Conservation (phyloP, 2,329 filamentous ascomycete species). For the Fusarium hainanense region DNA sequence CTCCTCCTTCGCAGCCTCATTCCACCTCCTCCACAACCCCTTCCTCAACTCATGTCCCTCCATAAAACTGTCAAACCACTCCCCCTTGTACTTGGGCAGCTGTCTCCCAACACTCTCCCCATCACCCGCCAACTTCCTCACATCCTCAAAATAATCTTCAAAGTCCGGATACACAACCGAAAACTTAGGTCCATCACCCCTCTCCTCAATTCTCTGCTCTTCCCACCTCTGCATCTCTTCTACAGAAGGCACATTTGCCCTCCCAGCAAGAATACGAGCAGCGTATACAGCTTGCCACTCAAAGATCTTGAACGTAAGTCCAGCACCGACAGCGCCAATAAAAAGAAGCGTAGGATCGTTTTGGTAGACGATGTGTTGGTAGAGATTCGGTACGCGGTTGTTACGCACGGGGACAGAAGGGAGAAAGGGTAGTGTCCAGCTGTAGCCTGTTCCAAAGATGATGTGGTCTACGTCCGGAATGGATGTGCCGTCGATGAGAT, state of each 20-base stretch:
- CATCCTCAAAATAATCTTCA: conserved; percentile 71
- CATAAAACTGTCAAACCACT: conserved; percentile 63
- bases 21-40: conserved; percentile 67
- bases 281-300: conserved; percentile 75
- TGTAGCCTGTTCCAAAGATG: conserved; percentile 75
- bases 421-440: conserved; percentile 71
- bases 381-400: conserved; percentile 66
- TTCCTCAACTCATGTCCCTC: conserved; percentile 66
- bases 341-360: conserved; percentile 67
- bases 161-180: conserved; percentile 70
- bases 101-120: conserved; percentile 57
- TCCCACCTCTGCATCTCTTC: conserved; percentile 68
- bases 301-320: conserved; percentile 74
- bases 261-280: conserved; percentile 67
- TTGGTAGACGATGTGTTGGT: conserved; percentile 67
- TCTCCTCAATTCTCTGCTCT: conserved; percentile 60
- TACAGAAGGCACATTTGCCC: conserved; percentile 60
- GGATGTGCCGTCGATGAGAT: conserved; percentile 66
- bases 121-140: conserved; percentile 62
- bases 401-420: conserved; percentile 62
- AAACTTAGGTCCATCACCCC: conserved; percentile 68
- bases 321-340: conserved; percentile 66
- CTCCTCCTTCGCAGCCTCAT: conserved; percentile 46
- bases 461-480: conserved; percentile 68
- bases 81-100: conserved; percentile 57